Base-by-base conservation (phyloP, 805 yeast species). In the Monosporozyma siamensis region DNA sequence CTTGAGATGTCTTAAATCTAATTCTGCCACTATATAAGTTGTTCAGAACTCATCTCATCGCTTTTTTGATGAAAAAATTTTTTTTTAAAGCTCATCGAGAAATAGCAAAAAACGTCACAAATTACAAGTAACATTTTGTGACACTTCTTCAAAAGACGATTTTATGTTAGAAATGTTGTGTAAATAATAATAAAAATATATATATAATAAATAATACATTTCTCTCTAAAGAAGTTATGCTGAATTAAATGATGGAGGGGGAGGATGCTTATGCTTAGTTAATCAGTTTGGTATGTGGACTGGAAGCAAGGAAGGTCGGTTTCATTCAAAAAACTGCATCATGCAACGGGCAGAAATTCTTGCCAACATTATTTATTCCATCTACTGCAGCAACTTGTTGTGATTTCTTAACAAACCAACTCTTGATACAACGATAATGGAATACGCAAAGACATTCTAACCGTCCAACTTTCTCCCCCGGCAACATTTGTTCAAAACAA, bases 371-470 rank as follows among this genome's bases (percentile, higher is more conserved):
- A 18, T 40, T 47, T 15, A 22, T 21, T 11, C 30, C 31, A 10
- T 24, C 38, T 3, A 38, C 15, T 56, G 54, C 66, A 66, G 55
- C 71, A 27, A 50, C 37, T 37, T 53, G 54, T 25, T 58, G 80
- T 0, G 95, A 92, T 59, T 84, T 88, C 62, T 80, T 75, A 44
- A 78, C 74, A 54, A 90, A 86, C 99, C 99, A 92, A 44, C 78
- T 80, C 59, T 82, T 79, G 49, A 92, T 92, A 63, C 98, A 92
- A 48, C 74, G 68, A 58, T 88, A 88, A 56, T 92, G 99, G 61
- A 87, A 92, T 27, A 89, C 86, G 58, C 99, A 92, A 11, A 92
- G 69, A 59, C 99, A 92, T 61, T 90, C 97, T 45, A 92, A 64
- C 34, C 99, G 67, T 0, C 95, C 97, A 14, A 92, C 90, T 54